phyloP scores from a whole-genome alignment of 768 basidiomycete genomes.

The Coprinellus aureogranulatus region DNA sequence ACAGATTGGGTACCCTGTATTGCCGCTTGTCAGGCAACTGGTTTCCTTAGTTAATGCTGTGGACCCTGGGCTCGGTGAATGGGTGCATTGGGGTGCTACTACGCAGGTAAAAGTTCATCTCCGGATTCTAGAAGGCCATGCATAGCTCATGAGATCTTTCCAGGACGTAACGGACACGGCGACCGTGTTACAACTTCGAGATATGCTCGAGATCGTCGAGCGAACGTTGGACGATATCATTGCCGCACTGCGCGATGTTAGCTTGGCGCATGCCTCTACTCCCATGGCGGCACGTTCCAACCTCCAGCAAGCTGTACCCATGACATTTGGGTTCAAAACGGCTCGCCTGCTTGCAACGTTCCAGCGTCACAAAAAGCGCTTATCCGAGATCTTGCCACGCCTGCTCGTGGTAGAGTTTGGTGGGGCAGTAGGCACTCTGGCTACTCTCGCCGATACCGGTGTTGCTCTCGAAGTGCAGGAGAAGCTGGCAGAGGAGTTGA shows the following conservation, averaged over 20 bases:
- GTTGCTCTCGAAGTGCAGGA: constrained; percentile 33
- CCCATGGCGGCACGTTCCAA: constrained; percentile 48
- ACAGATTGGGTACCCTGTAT: constrained; percentile 43
- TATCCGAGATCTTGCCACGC: constrained; percentile 34
- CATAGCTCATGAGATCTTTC: constrained; percentile 1
- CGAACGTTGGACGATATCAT: constrained; percentile 28
- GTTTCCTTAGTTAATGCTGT: constrained; percentile 34
- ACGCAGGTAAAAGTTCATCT: constrained; percentile 36
- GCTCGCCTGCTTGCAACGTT: constrained; percentile 44
- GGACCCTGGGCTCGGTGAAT: constrained; percentile 38
- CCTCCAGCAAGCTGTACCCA: constrained; percentile 48
- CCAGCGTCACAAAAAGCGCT: constrained; percentile 35
- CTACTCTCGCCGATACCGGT: constrained; percentile 38
- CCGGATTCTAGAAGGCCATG: constrained; percentile 1
- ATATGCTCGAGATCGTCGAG: constrained; percentile 32
- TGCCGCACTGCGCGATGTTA: constrained; percentile 25
- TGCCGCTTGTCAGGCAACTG: constrained; percentile 44
- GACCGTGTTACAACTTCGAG: constrained; percentile 39
- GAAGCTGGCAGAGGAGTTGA: constrained; percentile 26
- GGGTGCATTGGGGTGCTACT: constrained; percentile 48
- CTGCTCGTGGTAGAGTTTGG: constrained; percentile 43
- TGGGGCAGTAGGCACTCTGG: constrained; percentile 46
- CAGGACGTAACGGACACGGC: constrained; percentile 51
- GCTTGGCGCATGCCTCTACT: constrained; percentile 31
- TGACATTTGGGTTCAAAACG: constrained; percentile 46